phyloP scores from a whole-genome alignment of 768 basidiomycete species.

The Chlorophyllum brunneum region DNA sequence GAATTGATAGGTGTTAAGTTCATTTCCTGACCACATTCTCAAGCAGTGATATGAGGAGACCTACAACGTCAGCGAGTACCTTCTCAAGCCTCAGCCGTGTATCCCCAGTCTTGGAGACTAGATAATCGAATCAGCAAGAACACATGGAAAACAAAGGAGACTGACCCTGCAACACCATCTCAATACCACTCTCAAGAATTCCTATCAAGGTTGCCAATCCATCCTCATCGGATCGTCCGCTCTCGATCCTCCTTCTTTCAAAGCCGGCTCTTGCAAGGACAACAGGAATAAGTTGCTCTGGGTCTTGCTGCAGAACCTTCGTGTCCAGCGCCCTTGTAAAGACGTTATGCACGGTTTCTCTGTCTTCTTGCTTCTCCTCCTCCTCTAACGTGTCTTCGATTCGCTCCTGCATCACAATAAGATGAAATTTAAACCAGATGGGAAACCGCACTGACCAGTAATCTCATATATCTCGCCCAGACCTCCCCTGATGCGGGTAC shows the following conservation, averaged over 20 bases:
- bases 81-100: conserved; percentile 78
- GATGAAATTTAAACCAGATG: not conserved
- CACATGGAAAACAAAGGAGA: not conserved
- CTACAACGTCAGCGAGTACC: conserved; percentile 70
- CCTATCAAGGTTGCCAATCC: conserved; percentile 49
- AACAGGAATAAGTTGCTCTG: conserved; percentile 62
- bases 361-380: conserved; percentile 31
- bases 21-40: not conserved
- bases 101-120: conserved; percentile 70
- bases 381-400: conserved; percentile 27
- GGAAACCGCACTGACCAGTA: conserved; percentile 42
- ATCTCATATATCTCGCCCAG: conserved; percentile 75
- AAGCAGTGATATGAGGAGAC: conserved; percentile 28
- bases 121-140: not conserved
- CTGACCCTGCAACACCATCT: conserved; percentile 55
- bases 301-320: conserved; percentile 50
- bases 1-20: not conserved
- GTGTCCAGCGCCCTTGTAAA: conserved; percentile 55
- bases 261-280: conserved; percentile 63
- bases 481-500: conserved; percentile 74
- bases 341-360: conserved; percentile 43
- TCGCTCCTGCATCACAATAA: not conserved
- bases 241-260: conserved; percentile 51
- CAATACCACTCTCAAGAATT: conserved; percentile 61
- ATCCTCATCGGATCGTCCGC: conserved; percentile 44